Evolutionary conservation across 176 grass and related monocot genomes (phyloP), one percentile per base, ranked within the genome.

Genomic region (Miscanthus lutarioriparius): DNA sequence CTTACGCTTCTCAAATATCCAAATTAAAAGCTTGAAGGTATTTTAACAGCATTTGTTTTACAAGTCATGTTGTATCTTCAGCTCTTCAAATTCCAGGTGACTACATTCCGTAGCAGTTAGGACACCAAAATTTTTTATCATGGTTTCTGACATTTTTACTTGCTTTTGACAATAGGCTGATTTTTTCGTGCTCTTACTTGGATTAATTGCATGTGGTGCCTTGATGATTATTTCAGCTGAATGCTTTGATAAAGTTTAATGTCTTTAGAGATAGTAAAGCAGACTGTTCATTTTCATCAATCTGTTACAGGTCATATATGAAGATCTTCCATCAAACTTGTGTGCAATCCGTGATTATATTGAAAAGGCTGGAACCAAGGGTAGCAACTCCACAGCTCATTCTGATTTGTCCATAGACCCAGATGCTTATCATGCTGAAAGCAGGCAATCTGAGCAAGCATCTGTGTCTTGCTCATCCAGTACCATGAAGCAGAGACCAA

Each of bases 291-390:
- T 22, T 90, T 58, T 79, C 70, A 23, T 58, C 22, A 38, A 49
- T 59, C 36, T 65, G 67, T 85, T 84, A 79, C 83, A 98, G 96
- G 93, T 98, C 70, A 98, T 98, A 84, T 98, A 95, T 51, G 91
- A 98, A 93, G 93, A 98, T 76, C 89, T 98, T 65, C 93, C 96
- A 63, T 98, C 96, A 83, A 98, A 98, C 78, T 88, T 98, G 70
- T 94, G 96, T 83, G 91, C 96, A 22, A 98, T 98, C 56, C 96
- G 93, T 78, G 96, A 98, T 92, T 95, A 89, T 64, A 80, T 95
- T 47, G 96, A 95, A 76, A 90, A 87, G 65, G 80, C 66, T 8
- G 83, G 84, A 90, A 80, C 81, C 88, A 70, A 80, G 27, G 74
- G 76, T 39, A 72, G 81, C 37, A 82, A 76, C 9, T 62, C 80